These are phyloP conservation scores for Bjerkandera adusta DNA, from an alignment of 1,284 basidiomycete genomes.

Conservation along the genomic window DNA sequence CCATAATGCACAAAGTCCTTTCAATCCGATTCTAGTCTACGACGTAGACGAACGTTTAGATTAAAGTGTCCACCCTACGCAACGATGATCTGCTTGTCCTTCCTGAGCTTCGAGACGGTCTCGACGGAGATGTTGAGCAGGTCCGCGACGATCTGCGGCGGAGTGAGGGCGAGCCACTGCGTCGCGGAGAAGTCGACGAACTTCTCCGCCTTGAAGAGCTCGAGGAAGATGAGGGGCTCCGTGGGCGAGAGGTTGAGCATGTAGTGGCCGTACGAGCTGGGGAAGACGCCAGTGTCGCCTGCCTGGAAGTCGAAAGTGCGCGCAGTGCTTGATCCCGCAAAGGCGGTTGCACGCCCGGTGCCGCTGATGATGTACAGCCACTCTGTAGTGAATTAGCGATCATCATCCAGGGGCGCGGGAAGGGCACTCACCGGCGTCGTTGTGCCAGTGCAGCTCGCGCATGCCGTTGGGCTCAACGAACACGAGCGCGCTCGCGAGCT, in stretches of 20 bases:
- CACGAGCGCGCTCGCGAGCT: slow-evolving; percentile 25
- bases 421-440: slow-evolving; percentile 20
- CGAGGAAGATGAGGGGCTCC: slow-evolving; percentile 28
- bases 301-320: slow-evolving; percentile 29
- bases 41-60: no score
- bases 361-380: slow-evolving; percentile 30
- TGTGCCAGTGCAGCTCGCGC: slow-evolving; percentile 29
- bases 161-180: slow-evolving; percentile 32
- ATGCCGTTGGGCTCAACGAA: slow-evolving; percentile 28
- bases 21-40: no score
- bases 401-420: not conserved
- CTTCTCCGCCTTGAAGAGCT: slow-evolving; percentile 26
- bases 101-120: slow-evolving; percentile 22
- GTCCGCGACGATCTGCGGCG: slow-evolving; percentile 32
- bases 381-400: slow-evolving; percentile 14
- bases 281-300: slow-evolving; percentile 29
- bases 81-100: slow-evolving; percentile 29
- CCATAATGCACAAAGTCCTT: no score
- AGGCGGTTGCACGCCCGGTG: slow-evolving; percentile 26
- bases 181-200: slow-evolving; percentile 29
- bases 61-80: no score
- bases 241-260: slow-evolving; percentile 29
- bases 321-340: slow-evolving; percentile 23
- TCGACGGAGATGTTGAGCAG: slow-evolving; percentile 28
- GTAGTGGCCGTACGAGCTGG: slow-evolving; percentile 27